Evolutionary conservation across 2,329 filamentous ascomycete genomes (phyloP), one percentile per base, ranked within the genome.

Genomic region (Immersiporthe knoxdaviesiana): DNA sequence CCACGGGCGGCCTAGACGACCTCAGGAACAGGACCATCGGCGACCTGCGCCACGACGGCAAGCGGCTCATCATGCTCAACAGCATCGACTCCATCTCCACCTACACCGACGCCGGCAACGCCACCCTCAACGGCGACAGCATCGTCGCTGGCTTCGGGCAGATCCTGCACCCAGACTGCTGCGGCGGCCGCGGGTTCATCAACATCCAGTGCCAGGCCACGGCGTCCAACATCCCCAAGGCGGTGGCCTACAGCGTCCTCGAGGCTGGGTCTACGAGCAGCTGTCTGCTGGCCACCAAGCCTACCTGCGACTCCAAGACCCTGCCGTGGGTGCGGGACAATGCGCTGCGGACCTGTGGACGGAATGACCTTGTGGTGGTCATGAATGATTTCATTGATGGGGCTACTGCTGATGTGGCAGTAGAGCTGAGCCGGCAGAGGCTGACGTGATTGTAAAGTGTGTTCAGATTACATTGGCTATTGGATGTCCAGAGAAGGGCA

Each of bases 351-450:
- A 74, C 75, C n/a, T 77, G 84, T 67, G 75, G 74, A 60, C 71
- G 74, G 14, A 79, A 81, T n/a, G 75, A 81, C 61, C 74, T 81
- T 2, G 78, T 85, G 0, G 81, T 85, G 3, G 75, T 84, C 24
- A 78, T 85, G 77, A 85, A 86, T 76, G 84, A 86, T 69, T 86
- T 84, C 71, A 79, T 85, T 60, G 83, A 85, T 72, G 84, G 84
- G 0, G 83, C 78, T 30, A 85, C 83, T 27, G 80, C 80, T 3
- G 82, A 85, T 77, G 79, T 83, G 7, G 80, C 79, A 8, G 76
- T 84, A 68, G 75, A 77, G 69, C 73, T 83, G 72, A 81, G 79
- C 71, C 74, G 73, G 65, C 75, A 80, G 70, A 76, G 82, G 69
- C 66, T 84, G 72, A 72, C 41, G 8, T 69, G 52, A 62, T 39